Percentiles rank a stretch among this genome's conserved stretches.
Evolutionary conservation across 176 grass and related monocot genomes (phyloP).

Genomic region (Themeda triandra): DNA sequence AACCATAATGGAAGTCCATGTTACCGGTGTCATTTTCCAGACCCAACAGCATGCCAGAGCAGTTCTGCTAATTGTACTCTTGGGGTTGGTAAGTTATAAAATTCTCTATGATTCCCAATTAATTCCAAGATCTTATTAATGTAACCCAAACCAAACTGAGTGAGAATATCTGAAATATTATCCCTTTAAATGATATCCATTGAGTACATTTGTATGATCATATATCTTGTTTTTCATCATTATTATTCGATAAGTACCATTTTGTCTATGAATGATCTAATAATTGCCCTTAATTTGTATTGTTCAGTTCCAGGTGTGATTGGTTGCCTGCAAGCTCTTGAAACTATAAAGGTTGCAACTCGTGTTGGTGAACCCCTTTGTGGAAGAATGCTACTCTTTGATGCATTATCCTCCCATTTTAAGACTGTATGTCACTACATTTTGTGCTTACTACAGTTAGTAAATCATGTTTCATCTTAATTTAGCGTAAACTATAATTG

Average conservation of each 20-base stretch:
- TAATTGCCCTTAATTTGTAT: constrained; percentile 1
- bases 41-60: constrained; percentile 69
- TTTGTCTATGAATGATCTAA: constrained; percentile 2
- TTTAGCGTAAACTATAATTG: background rate
- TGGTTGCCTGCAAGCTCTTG: constrained; percentile 86
- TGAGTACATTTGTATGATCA: background rate
- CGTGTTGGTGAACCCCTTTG: constrained; percentile 76
- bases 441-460: background rate
- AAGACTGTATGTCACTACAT: constrained; percentile 57
- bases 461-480: background rate
- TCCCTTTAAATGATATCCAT: background rate
- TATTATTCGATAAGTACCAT: background rate
- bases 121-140: background rate
- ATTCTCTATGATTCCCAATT: background rate
- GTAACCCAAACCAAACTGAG: background rate
- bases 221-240: background rate
- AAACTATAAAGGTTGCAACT: constrained; percentile 79
- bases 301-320: constrained; percentile 78
- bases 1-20: constrained; percentile 88
- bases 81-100: constrained; percentile 64
- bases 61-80: constrained; percentile 79
- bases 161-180: background rate
- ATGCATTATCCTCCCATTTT: constrained; percentile 67
- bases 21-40: constrained; percentile 79
- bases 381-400: constrained; percentile 87